phyloP scores from a whole-genome alignment of 2,329 filamentous ascomycete species.

The Zymoseptoria ardabiliae region DNA sequence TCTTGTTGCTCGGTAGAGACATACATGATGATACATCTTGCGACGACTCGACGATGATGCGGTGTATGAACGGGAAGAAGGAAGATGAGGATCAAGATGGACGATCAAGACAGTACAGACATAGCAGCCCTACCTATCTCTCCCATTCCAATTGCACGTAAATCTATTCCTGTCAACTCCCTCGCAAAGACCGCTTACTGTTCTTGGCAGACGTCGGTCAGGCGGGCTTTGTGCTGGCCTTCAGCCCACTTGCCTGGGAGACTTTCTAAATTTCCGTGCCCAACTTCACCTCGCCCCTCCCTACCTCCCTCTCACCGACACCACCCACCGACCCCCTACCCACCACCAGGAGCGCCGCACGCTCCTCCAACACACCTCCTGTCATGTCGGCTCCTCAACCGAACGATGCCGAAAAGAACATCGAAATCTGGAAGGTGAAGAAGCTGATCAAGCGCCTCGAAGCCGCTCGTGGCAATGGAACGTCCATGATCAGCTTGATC shows the following conservation, averaged over 20 bases:
- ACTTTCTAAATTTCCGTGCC: conserved; percentile 3
- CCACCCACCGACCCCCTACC: background rate
- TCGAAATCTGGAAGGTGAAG: conserved; percentile 95
- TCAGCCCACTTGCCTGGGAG: background rate
- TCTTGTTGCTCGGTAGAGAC: no score
- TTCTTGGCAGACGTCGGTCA: background rate
- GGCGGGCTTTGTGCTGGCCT: no score
- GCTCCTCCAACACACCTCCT: conserved; percentile 27
- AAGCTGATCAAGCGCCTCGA: conserved; percentile 99
- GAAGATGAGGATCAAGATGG: no score
- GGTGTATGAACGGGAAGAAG: background rate
- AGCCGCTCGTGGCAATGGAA: conserved; percentile 94
- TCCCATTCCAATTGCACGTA: background rate
- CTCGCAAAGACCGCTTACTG: background rate
- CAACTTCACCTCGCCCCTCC: background rate
- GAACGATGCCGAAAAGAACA: conserved; percentile 97
- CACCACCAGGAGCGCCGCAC: conserved; percentile 5
- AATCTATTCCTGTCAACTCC: background rate
- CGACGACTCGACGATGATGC: background rate
- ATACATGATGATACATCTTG: no score
- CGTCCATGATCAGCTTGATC: conserved; percentile 98
- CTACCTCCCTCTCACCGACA: conserved; percentile 4
- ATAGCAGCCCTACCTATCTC: no score
- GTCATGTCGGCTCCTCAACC: conserved; percentile 80
- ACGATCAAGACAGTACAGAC: no score